These are phyloP conservation scores for Hamamelis virginiana DNA, from an alignment of 164 flowering plant species.

Conservation along the genomic window DNA sequence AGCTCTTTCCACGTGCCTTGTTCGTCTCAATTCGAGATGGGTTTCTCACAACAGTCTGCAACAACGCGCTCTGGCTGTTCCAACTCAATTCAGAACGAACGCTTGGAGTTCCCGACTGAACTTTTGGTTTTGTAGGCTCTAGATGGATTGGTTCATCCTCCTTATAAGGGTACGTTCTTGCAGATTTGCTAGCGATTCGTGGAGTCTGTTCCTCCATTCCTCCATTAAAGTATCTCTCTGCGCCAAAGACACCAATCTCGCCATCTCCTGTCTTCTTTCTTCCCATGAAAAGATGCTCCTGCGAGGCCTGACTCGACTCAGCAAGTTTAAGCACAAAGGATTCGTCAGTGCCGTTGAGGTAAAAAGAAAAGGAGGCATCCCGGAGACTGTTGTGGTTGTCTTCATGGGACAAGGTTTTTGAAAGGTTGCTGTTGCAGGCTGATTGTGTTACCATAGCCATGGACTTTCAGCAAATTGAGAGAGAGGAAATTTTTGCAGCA, in stretches of 20 bases:
- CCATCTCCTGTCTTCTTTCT: conserved; percentile 41
- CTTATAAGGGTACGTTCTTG: conserved; percentile 8
- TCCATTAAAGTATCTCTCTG: conserved; percentile 73
- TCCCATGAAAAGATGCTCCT: conserved; percentile 14
- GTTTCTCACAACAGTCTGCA: conserved; percentile 24
- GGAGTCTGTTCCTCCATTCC: conserved; percentile 24
- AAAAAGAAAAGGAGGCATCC: conserved; percentile 50
- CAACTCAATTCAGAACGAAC: conserved; percentile 61
- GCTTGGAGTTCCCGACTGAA: conserved; percentile 45
- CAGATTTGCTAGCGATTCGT: not conserved
- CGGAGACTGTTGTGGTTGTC: conserved; percentile 20
- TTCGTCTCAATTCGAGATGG: conserved; percentile 12
- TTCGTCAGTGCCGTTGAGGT: conserved; percentile 33
- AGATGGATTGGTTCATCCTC: conserved; percentile 17
- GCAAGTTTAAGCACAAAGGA: conserved; percentile 27
- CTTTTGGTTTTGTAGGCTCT: conserved; percentile 15
- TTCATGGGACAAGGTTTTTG: conserved; percentile 14
- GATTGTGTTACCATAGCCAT: conserved; percentile 45
- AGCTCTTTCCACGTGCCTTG: conserved; percentile 31
- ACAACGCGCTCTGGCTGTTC: conserved; percentile 68
- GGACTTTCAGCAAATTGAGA: not conserved
- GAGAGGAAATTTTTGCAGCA: not conserved
- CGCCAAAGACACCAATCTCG: conserved; percentile 72
- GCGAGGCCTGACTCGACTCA: conserved; percentile 20
- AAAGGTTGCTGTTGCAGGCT: conserved; percentile 18